These are phyloP conservation scores for Corylus heterophylla DNA, from an alignment of 306 rosid species.

Conservation along the genomic window DNA sequence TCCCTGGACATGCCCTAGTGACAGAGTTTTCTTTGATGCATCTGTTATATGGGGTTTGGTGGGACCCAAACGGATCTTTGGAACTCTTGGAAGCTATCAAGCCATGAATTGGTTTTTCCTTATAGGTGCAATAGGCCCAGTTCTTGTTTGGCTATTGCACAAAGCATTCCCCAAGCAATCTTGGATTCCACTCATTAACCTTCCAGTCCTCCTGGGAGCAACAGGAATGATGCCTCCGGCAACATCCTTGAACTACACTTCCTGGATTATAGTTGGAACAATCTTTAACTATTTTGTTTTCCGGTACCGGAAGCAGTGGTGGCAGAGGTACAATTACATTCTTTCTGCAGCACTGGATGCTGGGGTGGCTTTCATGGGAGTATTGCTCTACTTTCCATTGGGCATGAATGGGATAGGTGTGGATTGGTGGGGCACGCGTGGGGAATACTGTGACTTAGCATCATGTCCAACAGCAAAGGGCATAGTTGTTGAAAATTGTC, in stretches of 20 bases:
- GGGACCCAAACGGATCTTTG: conserved; percentile 70
- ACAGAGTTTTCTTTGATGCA: conserved; percentile 82
- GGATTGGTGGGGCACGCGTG: conserved; percentile 67
- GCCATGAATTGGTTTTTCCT: conserved; percentile 86
- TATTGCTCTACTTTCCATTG: conserved; percentile 52
- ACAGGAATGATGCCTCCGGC: conserved; percentile 71
- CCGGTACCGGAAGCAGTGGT: conserved; percentile 74
- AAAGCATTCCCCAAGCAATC: conserved; percentile 63
- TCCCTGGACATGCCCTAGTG: conserved; percentile 81
- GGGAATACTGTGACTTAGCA: conserved; percentile 70
- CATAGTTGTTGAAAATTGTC: conserved; percentile 49
- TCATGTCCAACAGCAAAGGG: conserved; percentile 74
- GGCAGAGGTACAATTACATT: conserved; percentile 86
- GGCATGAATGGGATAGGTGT: conserved; percentile 51
- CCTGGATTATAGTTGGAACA: conserved; percentile 70
- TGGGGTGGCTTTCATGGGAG: conserved; percentile 82
- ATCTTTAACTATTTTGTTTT: conserved; percentile 73
- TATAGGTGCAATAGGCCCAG: conserved; percentile 68
- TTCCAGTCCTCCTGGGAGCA: conserved; percentile 81
- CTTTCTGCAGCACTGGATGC: conserved; percentile 62
- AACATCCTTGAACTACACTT: conserved; percentile 66
- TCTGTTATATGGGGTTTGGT: conserved; percentile 88
- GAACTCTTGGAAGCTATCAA: conserved; percentile 56
- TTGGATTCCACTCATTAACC: conserved; percentile 79
- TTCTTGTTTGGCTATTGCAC: conserved; percentile 67